Evolutionary conservation across 768 basidiomycete species (phyloP).

Genomic region (Leccinellum luteum): DNA sequence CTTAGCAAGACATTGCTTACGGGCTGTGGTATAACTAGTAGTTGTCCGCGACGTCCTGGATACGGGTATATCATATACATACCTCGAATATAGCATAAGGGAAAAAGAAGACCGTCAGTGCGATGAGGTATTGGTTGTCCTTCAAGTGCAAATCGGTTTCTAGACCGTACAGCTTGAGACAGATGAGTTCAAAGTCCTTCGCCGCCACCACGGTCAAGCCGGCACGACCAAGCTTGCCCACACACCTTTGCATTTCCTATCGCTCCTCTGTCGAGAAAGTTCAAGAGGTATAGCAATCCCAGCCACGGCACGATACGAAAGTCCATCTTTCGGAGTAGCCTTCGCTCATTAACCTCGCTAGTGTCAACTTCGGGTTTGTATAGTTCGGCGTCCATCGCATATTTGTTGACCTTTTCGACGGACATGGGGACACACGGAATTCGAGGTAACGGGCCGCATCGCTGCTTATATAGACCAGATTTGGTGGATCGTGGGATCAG

Average conservation of each 20-base stretch:
- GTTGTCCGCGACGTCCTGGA: background rate
- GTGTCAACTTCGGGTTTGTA: constrained; percentile 55
- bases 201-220: background rate
- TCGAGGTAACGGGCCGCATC: background rate
- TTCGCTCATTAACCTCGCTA: constrained; percentile 51
- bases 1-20: constrained; percentile 61
- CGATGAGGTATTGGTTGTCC: constrained; percentile 64
- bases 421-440: constrained; percentile 1
- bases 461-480: background rate
- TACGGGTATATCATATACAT: constrained; percentile 7
- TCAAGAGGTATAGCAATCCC: constrained; percentile 68
- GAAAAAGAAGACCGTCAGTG: constrained; percentile 74
- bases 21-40: constrained; percentile 38
- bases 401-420: background rate
- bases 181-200: background rate
- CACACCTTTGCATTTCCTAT: constrained; percentile 74
- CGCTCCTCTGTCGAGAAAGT: constrained; percentile 60
- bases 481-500: background rate
- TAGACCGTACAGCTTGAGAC: constrained; percentile 53
- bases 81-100: constrained; percentile 73
- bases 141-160: constrained; percentile 55
- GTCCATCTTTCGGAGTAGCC: constrained; percentile 59
- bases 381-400: constrained; percentile 14
- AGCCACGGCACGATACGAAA: constrained; percentile 73
- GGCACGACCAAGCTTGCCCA: background rate